A percentile compares a stretch with the other conserved stretches of the same genome.
Evolutionary conservation across 2,329 filamentous ascomycete species (phyloP).

Genomic region (Alternaria sp.): DNA sequence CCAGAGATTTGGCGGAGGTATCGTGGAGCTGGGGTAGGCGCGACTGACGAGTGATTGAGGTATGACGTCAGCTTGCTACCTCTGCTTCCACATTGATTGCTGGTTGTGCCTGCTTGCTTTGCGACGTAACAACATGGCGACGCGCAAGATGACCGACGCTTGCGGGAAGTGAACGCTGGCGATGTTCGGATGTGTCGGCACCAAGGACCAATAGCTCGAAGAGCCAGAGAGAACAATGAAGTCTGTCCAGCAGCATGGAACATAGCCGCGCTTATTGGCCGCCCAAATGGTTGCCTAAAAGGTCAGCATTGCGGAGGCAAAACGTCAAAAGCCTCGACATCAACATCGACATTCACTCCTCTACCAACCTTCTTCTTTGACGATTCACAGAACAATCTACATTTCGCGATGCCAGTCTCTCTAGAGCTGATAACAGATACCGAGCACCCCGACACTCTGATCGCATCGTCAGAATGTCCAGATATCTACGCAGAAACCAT

Average conservation of each 20-base stretch:
- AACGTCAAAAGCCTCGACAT: background rate
- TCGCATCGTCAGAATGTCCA: background rate
- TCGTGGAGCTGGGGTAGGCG: background rate
- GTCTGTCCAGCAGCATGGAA: background rate
- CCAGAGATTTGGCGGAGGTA: rapidly evolving
- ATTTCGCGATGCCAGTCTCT: background rate
- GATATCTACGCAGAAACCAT: background rate
- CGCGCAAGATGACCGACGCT: background rate
- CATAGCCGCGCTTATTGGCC: background rate
- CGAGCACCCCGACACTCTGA: background rate
- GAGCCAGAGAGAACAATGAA: background rate
- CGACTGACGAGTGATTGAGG: background rate
- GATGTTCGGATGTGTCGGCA: background rate
- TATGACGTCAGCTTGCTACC: background rate
- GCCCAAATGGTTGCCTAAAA: background rate
- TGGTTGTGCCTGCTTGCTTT: background rate
- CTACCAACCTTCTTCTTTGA: background rate
- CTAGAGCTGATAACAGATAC: background rate
- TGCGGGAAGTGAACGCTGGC: background rate
- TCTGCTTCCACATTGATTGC: background rate
- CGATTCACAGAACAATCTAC: background rate
- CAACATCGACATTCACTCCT: background rate
- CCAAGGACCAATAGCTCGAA: background rate
- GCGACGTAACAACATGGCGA: background rate
- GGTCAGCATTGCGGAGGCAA: background rate